Percentiles rank a stretch among this genome's conserved stretches.
Evolutionary conservation across 139 green algal species (phyloP).

Genomic region (Asterochloris erici): DNA sequence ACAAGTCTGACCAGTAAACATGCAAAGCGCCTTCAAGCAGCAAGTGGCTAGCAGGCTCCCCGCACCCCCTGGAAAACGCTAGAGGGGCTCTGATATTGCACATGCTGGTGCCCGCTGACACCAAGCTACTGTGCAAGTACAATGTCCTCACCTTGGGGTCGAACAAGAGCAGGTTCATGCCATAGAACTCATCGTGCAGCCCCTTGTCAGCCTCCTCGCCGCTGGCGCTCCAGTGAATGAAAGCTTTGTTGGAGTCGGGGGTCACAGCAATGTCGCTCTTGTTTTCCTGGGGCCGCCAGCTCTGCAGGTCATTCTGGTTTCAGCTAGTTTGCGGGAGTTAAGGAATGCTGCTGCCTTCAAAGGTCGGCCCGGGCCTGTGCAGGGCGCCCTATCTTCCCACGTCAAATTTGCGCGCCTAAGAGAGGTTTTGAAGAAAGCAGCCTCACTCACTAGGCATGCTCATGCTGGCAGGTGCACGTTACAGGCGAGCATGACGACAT

Average conservation of each 20-base stretch:
- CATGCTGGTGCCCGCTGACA: too few species aligned
- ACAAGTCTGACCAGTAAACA: too few species aligned
- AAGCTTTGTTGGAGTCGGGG: slow-evolving; percentile 15
- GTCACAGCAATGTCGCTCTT: slow-evolving; percentile 15
- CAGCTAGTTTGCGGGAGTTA: background rate
- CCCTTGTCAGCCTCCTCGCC: slow-evolving; percentile 7
- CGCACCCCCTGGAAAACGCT: too few species aligned
- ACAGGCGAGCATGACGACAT: background rate
- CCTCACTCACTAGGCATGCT: background rate
- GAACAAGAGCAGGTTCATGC: slow-evolving; percentile 4
- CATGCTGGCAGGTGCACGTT: background rate
- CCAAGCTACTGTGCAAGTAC: too few species aligned
- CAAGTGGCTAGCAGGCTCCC: too few species aligned
- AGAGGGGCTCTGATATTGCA: too few species aligned
- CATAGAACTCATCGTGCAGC: slow-evolving; percentile 5
- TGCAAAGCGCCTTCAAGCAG: too few species aligned
- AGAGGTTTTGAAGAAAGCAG: background rate
- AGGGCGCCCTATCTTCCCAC: background rate
- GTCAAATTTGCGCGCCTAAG: background rate
- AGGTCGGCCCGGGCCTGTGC: background rate
- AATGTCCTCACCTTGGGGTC: background rate
- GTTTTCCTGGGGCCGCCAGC: background rate
- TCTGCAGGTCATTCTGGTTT: background rate
- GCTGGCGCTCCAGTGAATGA: slow-evolving; percentile 1
- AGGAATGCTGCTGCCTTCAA: background rate